phyloP scores from a whole-genome alignment of 495 filamentous ascomycete species.

The Polyplosphaeria fusca region DNA sequence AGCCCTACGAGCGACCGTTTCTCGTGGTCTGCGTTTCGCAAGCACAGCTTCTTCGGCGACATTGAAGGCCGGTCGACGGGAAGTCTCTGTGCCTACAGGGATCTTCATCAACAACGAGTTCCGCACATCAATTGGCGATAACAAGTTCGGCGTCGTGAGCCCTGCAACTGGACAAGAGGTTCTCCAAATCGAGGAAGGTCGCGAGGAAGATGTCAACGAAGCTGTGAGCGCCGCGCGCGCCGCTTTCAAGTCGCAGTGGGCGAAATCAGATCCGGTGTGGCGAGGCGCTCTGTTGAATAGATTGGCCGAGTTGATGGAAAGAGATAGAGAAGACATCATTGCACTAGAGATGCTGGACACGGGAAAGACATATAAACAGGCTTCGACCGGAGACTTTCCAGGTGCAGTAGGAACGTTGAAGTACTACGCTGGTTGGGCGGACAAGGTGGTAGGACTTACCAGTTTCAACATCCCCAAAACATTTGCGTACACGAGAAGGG shows the following conservation, averaged over 20 bases:
- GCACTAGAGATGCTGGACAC: slow-evolving; percentile 7
- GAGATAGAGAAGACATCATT: neutral
- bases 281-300: neutral
- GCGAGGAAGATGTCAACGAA: slow-evolving; percentile 47
- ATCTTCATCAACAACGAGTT: slow-evolving; percentile 8
- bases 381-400: neutral
- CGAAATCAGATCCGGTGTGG: slow-evolving; percentile 32
- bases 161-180: neutral
- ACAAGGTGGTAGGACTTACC: slow-evolving; percentile 12
- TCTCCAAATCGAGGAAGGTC: neutral
- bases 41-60: neutral
- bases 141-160: neutral
- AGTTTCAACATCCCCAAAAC: slow-evolving; percentile 1
- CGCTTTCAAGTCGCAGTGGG: slow-evolving; percentile 47
- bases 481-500: neutral
- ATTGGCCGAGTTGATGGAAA: slow-evolving; percentile 5
- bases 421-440: slow-evolving; percentile 20
- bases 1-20: neutral
- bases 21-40: neutral
- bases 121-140: neutral
- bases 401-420: neutral
- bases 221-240: slow-evolving; percentile 48
- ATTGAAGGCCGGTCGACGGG: neutral
- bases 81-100: neutral
- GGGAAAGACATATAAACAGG: neutral